Percentiles rank a stretch among this genome's conserved stretches.
Conservation (phyloP, 495 filamentous ascomycete species). For the Evernia prunastri region DNA sequence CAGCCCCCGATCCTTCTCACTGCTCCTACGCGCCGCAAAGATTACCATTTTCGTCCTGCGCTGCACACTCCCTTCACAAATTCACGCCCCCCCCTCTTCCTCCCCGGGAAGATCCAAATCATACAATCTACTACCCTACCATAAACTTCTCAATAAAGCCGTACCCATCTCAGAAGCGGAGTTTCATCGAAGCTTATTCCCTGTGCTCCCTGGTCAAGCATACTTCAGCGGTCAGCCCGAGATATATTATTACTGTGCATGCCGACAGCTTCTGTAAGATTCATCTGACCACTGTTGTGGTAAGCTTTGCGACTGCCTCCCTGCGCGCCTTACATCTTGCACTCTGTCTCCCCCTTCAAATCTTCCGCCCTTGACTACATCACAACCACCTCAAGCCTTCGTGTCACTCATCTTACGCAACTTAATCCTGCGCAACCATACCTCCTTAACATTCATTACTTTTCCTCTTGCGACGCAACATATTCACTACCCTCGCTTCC, state of each 20-base stretch:
- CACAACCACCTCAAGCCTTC: neutral
- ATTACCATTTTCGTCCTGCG: neutral
- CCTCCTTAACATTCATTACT: neutral
- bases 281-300: slow-evolving; percentile 11
- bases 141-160: neutral
- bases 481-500: neutral
- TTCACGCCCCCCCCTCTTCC: neutral
- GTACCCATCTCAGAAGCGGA: neutral
- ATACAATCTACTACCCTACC: neutral
- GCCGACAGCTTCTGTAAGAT: slow-evolving; percentile 5
- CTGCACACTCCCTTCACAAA: neutral
- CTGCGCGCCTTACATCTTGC: neutral
- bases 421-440: neutral
- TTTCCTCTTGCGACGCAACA: neutral
- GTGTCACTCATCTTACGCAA: neutral
- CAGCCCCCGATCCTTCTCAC: neutral
- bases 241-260: slow-evolving; percentile 3
- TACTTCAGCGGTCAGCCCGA: neutral
- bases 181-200: slow-evolving; percentile 6
- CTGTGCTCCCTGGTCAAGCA: neutral
- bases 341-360: slow-evolving; percentile 1
- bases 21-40: neutral
- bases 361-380: neutral
- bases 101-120: neutral
- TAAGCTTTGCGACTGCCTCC: slow-evolving; percentile 17